Evolutionary conservation across 768 basidiomycete species (phyloP).

Genomic region (Podaxis sp.): DNA sequence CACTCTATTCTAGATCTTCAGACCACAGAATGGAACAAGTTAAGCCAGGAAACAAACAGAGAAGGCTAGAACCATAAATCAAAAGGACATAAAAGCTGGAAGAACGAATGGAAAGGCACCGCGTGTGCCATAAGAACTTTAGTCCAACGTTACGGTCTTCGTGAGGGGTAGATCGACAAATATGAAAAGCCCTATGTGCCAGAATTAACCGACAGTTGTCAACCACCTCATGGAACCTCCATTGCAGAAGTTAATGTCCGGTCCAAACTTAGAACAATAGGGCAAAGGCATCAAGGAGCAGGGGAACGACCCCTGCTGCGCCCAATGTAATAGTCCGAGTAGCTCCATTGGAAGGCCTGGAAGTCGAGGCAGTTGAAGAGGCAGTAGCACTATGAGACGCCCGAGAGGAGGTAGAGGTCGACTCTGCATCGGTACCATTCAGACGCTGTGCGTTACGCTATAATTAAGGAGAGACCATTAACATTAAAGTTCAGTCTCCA

Average conservation of each 20-base stretch:
- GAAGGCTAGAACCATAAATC: neutral
- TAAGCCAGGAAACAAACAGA: neutral
- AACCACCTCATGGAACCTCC: neutral
- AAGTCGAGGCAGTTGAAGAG: neutral
- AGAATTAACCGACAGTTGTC: neutral
- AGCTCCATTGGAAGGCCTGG: neutral
- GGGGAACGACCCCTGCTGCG: neutral
- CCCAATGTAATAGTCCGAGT: neutral
- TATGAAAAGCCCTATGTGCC: neutral
- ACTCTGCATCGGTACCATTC: constrained; percentile 42
- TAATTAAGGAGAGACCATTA: constrained; percentile 5
- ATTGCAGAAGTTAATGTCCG: neutral
- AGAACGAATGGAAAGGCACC: neutral
- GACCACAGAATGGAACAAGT: too few species aligned
- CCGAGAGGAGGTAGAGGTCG: neutral
- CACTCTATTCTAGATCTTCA: too few species aligned
- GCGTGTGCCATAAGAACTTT: neutral
- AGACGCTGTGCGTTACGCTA: constrained; percentile 59
- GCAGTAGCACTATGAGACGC: neutral
- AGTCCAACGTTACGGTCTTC: neutral
- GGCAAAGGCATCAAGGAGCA: neutral
- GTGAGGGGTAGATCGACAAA: neutral
- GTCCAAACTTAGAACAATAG: neutral
- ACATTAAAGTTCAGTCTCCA: neutral
- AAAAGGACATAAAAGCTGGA: neutral